phyloP scores from a whole-genome alignment of 495 filamentous ascomycete species.

The Tetracladium marchalianum region DNA sequence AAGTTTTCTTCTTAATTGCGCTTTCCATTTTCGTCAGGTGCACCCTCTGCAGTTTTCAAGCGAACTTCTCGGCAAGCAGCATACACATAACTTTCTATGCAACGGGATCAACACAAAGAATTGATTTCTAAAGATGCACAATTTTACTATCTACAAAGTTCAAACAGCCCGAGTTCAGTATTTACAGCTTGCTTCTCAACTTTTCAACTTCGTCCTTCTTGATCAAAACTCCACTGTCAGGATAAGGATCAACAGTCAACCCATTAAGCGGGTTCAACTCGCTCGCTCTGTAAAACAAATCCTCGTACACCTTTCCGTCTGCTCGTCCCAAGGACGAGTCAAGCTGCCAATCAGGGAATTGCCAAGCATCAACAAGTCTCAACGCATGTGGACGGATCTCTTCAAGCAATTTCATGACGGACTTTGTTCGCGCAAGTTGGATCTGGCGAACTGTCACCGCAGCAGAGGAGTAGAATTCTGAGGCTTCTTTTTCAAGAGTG shows the following conservation, averaged over 20 bases:
- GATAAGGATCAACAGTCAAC: slow-evolving; percentile 57
- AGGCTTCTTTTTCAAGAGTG: slow-evolving; percentile 54
- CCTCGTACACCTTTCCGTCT: slow-evolving; percentile 60
- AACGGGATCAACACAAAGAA: too few species aligned
- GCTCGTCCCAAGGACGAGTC: slow-evolving; percentile 53
- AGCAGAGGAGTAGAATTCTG: slow-evolving; percentile 55
- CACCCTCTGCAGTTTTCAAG: too few species aligned
- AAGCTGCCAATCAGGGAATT: slow-evolving; percentile 60
- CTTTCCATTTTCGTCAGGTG: too few species aligned
- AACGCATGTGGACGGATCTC: slow-evolving; percentile 61
- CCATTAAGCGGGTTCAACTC: slow-evolving; percentile 60
- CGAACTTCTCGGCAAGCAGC: too few species aligned
- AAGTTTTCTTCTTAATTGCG: too few species aligned
- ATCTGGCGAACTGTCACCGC: slow-evolving; percentile 58
- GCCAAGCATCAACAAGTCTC: slow-evolving; percentile 55
- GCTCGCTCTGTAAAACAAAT: slow-evolving; percentile 55
- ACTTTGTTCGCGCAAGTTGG: slow-evolving; percentile 42
- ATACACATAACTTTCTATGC: too few species aligned
- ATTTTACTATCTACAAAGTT: too few species aligned
- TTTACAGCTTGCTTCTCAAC: slow-evolving; percentile 37
- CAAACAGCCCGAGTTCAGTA: too few species aligned
- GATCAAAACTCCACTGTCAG: slow-evolving; percentile 46
- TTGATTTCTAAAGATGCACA: too few species aligned
- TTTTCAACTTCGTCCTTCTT: slow-evolving; percentile 35
- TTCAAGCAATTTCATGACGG: slow-evolving; percentile 53